Percentiles rank a stretch among this genome's conserved stretches.
phyloP scores from a whole-genome alignment of 2,329 filamentous ascomycete genomes.

The Mycocentrospora acerina region DNA sequence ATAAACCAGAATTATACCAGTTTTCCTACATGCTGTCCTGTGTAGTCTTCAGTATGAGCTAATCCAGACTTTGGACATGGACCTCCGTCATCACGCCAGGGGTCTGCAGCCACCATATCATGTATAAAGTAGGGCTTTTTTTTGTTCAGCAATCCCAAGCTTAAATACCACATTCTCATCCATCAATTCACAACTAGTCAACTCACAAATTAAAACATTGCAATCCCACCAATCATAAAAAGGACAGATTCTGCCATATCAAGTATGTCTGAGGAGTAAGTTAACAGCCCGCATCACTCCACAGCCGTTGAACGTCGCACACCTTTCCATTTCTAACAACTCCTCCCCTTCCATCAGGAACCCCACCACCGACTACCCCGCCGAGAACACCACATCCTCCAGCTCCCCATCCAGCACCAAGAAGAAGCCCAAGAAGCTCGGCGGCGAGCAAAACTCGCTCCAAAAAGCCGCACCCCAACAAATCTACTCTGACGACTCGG shows the following conservation, averaged over 20 bases:
- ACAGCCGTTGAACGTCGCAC: slow-evolving; percentile 47
- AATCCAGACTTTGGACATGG: too few relatives aligned
- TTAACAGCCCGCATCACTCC: slow-evolving; percentile 2
- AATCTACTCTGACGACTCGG: slow-evolving; percentile 11
- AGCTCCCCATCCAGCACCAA: slow-evolving; percentile 6
- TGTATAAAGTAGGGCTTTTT: too few relatives aligned
- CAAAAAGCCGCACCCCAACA: slow-evolving; percentile 10
- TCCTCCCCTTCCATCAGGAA: slow-evolving; percentile 19
- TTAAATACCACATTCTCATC: too few relatives aligned
- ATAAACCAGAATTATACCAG: too few relatives aligned
- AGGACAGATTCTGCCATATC: slow-evolving; percentile 11
- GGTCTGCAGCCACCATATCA: too few relatives aligned
- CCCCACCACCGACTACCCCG: slow-evolving; percentile 42
- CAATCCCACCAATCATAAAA: too few relatives aligned
- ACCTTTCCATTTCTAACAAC: too few relatives aligned
- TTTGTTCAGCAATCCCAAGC: too few relatives aligned
- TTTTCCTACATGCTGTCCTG: too few relatives aligned
- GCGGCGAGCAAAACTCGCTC: slow-evolving; percentile 4
- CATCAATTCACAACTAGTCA: too few relatives aligned
- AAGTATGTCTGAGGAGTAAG: slow-evolving; percentile 19
- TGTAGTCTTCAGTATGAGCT: too few relatives aligned
- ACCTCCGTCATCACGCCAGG: too few relatives aligned
- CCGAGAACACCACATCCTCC: slow-evolving; percentile 33
- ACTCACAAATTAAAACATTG: not conserved
- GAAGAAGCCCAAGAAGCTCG: slow-evolving; percentile 19